A percentile compares a stretch with the other conserved stretches of the same genome.
phyloP scores from a whole-genome alignment of 148 eudicot genomes.

The Cornus suecica region DNA sequence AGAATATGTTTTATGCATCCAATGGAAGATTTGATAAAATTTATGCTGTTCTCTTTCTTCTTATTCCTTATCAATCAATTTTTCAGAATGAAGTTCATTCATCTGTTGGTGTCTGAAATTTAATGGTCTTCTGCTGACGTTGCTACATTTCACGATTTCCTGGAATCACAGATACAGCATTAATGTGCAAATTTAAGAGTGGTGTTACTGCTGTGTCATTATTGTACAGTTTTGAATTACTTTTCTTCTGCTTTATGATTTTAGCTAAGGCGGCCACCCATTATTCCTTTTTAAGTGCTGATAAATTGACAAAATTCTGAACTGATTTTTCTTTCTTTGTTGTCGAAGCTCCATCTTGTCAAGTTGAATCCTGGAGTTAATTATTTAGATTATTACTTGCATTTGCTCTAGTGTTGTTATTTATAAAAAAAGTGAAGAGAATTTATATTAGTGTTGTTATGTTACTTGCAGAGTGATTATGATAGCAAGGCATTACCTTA shows the following conservation, averaged over 20 bases:
- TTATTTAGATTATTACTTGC: constrained; percentile 8
- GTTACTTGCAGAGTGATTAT: constrained; percentile 60
- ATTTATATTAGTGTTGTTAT: constrained; percentile 17
- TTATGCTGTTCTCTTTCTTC: no score
- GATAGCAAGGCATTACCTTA: constrained; percentile 65
- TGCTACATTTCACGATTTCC: not conserved
- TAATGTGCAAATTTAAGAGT: not conserved
- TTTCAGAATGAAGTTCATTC: not conserved
- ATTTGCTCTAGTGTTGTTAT: constrained; percentile 12
- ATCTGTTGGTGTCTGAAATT: not conserved
- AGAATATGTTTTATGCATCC: no score
- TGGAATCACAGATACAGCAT: not conserved
- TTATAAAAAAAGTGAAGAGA: constrained; percentile 63
- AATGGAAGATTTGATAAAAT: no score
- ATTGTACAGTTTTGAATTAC: not conserved
- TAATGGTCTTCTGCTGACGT: not conserved
- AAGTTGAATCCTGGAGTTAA: constrained; percentile 3
- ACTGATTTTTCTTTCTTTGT: not conserved
- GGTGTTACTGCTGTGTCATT: not conserved
- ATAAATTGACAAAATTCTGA: not conserved
- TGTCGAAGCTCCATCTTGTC: not conserved
- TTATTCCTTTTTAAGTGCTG: not conserved
- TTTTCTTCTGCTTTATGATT: not conserved
- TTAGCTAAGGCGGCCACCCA: not conserved
- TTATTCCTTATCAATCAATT: no score